Evolutionary conservation across 2,329 filamentous ascomycete genomes (phyloP), one percentile per base, ranked within the genome.

Genomic region (Fusarium floridanum): DNA sequence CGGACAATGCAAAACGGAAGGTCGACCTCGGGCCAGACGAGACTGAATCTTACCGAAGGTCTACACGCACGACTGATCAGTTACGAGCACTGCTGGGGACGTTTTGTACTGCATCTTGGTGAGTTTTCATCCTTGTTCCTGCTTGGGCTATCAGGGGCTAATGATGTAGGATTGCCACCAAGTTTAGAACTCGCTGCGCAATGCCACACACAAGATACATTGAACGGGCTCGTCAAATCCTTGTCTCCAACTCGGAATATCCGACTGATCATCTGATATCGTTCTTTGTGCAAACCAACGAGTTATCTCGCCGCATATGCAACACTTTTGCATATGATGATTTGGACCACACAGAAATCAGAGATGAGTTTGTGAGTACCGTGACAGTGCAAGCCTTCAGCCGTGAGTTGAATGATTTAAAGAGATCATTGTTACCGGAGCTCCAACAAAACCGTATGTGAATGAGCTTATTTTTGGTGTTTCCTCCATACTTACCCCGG

Each of bases 151-250:
- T 20, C 34, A n/a, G 8, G n/a, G 53, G 24, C 22, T 64, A 29
- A 55, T 39, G 11, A 17, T 14, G 17, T 17, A 64, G 61, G 61
- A 34, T 64, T 39, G 32, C 61, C n/a, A 64, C 61, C 14, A 64
- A 64, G 17, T 64, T 64, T 41, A 32, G 61, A 39, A 55, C 29
- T 29, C 43, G 61, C 22, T 55, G 61, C 16, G 61, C 34, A 39
- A 53, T 64, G 45, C 61, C 45, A 34, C 24, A 64, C 37, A 64
- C 45, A 12, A 64, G 50, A 32, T 64, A 64, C 5, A 55, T 64
- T 55, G 32, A 64, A 20, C 22, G 11, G 2, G 34, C 45, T 29
- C 43, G 36, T 11, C 20, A 39, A 20, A 12, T 39, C 4, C 34
- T 59, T 24, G 32, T 16, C 9, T 14, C 22, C 2, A 17, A 17